These are phyloP conservation scores for Penicillium sp. DNA, from an alignment of 2,329 filamentous ascomycete species.

Conservation along the genomic window DNA sequence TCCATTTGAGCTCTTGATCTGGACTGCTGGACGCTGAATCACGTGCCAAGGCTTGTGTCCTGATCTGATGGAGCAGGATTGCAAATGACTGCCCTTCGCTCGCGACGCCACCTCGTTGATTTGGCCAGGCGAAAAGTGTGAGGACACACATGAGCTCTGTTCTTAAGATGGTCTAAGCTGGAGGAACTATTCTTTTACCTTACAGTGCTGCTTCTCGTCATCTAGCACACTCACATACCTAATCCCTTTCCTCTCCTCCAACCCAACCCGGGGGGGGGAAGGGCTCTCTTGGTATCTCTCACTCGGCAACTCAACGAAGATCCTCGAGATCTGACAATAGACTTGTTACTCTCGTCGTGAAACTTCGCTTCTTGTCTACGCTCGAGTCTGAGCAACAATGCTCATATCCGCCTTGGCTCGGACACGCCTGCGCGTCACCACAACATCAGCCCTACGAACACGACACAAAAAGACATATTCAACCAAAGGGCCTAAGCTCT, in stretches of 20 bases:
- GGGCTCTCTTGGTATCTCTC: neutral
- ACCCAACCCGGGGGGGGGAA: neutral
- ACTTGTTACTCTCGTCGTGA: neutral
- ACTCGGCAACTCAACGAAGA: neutral
- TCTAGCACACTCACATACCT: neutral
- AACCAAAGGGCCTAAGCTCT: conserved; percentile 4
- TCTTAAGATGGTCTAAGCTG: too few relatives aligned
- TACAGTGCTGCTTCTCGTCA: neutral
- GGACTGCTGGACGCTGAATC: neutral
- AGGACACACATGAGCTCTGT: neutral
- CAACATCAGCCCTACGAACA: conserved; percentile 7
- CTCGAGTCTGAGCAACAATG: neutral
- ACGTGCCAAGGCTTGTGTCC: neutral
- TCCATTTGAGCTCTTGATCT: neutral
- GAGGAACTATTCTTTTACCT: neutral
- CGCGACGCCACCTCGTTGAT: neutral
- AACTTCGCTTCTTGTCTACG: neutral
- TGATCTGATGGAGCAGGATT: neutral
- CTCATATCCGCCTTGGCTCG: conserved; percentile 1
- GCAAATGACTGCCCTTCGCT: neutral
- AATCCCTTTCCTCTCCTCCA: neutral
- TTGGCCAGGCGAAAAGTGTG: neutral
- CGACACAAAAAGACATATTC: conserved; percentile 13
- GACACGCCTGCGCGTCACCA: conserved; percentile 5
- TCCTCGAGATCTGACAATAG: neutral